Evolutionary conservation across 352 stramenopile species (phyloP).

Genomic region (Pseudoperonospora humuli): DNA sequence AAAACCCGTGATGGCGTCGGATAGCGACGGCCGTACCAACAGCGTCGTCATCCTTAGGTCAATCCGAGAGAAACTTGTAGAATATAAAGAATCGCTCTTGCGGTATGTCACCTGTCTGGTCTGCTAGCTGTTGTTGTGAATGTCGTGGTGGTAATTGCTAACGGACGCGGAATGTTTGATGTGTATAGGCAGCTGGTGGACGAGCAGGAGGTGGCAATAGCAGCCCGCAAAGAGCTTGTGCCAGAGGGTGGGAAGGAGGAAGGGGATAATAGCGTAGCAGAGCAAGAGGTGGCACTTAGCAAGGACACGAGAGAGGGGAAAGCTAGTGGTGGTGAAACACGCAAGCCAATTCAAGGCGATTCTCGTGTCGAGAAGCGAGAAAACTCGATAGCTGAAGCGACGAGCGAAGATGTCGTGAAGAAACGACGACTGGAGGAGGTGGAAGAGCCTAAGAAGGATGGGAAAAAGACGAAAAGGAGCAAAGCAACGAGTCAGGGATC

Average conservation of each 20-base stretch:
- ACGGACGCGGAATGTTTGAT: not conserved
- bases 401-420: constrained; percentile 11
- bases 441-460: constrained; percentile 3
- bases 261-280: constrained; percentile 22
- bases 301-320: constrained; percentile 5
- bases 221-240: constrained; percentile 11
- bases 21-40: constrained; percentile 27
- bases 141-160: constrained; percentile 1
- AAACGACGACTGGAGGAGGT: constrained; percentile 22
- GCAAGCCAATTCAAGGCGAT: not conserved
- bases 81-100: constrained; percentile 65
- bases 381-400: constrained; percentile 1
- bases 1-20: constrained; percentile 40
- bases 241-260: constrained; percentile 1
- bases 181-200: constrained; percentile 50
- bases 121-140: not conserved
- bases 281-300: constrained; percentile 1
- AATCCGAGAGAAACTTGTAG: constrained; percentile 58
- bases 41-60: constrained; percentile 37
- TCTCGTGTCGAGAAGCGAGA: constrained; percentile 1
- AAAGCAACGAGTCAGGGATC: constrained; percentile 3
- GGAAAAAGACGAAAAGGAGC: constrained; percentile 16
- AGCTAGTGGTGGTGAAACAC: not conserved
- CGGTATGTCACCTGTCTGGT: constrained; percentile 29
- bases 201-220: constrained; percentile 35